phyloP scores from a whole-genome alignment of 2,329 filamentous ascomycete species.

The Botrytis elliptica region DNA sequence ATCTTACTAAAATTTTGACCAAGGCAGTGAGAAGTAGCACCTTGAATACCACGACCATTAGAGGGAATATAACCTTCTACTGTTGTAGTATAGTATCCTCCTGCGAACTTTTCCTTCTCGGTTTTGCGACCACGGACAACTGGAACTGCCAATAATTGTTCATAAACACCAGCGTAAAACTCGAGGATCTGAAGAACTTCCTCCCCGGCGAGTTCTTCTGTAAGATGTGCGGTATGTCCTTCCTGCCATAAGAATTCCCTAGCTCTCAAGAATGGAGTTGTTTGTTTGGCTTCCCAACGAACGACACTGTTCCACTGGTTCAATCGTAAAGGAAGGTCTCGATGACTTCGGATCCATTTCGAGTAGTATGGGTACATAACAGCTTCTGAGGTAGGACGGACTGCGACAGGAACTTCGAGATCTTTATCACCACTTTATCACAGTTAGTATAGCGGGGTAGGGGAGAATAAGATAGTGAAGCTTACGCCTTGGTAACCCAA shows the following conservation, averaged over 20 bases:
- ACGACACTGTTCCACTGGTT: constrained; percentile 98
- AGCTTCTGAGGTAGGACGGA: constrained; percentile 67
- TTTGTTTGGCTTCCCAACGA: constrained; percentile 96
- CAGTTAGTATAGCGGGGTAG: constrained; percentile 31
- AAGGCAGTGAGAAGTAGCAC: constrained; percentile 83
- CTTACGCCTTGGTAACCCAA: constrained; percentile 81
- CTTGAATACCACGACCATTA: constrained; percentile 95
- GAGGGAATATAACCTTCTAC: constrained; percentile 96
- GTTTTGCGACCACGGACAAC: constrained; percentile 93
- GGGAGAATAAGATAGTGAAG: constrained; percentile 29
- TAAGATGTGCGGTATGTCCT: constrained; percentile 77
- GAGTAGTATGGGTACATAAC: constrained; percentile 97
- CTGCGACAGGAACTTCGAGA: constrained; percentile 74
- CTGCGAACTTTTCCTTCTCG: constrained; percentile 96
- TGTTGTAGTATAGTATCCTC: constrained; percentile 94
- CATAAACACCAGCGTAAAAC: constrained; percentile 87
- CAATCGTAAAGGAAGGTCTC: constrained; percentile 87
- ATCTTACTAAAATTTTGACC: constrained; percentile 99
- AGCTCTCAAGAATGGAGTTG: constrained; percentile 81
- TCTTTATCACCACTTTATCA: constrained; percentile 76
- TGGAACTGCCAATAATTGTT: constrained; percentile 89
- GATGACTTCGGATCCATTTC: constrained; percentile 95
- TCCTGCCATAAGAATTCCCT: constrained; percentile 99
- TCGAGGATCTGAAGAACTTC: constrained; percentile 94
- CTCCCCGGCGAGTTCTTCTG: constrained; percentile 73